phyloP scores from a whole-genome alignment of 371 early-diverging fungal species.

The Mucor indicus region DNA sequence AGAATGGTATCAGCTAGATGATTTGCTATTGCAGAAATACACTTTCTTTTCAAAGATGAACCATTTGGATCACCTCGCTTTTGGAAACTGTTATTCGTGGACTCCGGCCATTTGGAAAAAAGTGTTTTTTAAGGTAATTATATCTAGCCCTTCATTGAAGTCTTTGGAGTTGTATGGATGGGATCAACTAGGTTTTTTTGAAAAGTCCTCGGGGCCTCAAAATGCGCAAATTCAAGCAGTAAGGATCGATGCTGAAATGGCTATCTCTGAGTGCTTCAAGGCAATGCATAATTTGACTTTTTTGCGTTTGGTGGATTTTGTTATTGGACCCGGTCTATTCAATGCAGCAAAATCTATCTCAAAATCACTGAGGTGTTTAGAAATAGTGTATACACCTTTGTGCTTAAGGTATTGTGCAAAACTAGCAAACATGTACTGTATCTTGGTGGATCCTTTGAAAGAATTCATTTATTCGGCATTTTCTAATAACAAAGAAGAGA shows the following conservation, averaged over 20 bases:
- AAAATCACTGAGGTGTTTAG: slow-evolving; percentile 1
- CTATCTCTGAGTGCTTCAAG: slow-evolving; percentile 14
- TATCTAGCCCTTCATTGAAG: neutral
- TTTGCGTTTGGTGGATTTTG: slow-evolving; percentile 14
- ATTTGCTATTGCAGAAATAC: slow-evolving; percentile 5
- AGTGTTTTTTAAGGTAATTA: neutral
- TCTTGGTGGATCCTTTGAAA: slow-evolving; percentile 11
- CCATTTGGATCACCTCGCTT: slow-evolving; percentile 9
- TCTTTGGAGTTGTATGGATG: slow-evolving; percentile 17
- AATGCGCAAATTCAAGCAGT: slow-evolving; percentile 14
- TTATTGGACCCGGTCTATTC: slow-evolving; percentile 16
- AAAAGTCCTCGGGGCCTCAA: slow-evolving; percentile 2
- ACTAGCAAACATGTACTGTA: slow-evolving; percentile 13
- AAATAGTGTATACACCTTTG: slow-evolving; percentile 6
- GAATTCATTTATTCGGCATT: slow-evolving; percentile 10
- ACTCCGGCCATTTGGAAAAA: slow-evolving; percentile 16
- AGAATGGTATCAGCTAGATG: slow-evolving; percentile 4
- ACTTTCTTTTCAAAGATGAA: neutral
- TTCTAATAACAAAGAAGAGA: no score
- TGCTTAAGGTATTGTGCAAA: slow-evolving; percentile 8
- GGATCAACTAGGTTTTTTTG: slow-evolving; percentile 22
- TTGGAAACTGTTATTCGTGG: slow-evolving; percentile 24
- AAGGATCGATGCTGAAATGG: slow-evolving; percentile 17
- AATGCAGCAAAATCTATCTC: slow-evolving; percentile 2
- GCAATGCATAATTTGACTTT: neutral